Base-by-base conservation (phyloP, 441 rosid genomes). In the Corymbia citriodora region DNA sequence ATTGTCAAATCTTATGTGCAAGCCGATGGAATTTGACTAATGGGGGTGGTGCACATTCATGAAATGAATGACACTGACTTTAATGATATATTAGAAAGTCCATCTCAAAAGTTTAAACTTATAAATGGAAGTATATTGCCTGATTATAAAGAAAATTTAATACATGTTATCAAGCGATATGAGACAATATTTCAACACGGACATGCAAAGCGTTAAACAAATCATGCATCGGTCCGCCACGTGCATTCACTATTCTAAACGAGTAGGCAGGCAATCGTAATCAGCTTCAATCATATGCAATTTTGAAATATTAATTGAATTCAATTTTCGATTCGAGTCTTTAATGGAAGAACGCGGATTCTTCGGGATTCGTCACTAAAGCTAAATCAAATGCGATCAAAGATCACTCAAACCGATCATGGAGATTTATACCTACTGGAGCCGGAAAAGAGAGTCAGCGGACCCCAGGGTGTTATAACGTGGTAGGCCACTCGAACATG, bases 121-220 rank as follows among this genome's bases (percentile, higher is more conserved):
- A 40, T 57, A 57, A 4, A 10, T 2, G 25, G 23, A 13, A 13
- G 10, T 2, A 1, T 29, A 57, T 57, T 13, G 10, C 0, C 23
- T 4, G 1, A 25, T 21, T 57, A 59, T 0, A 59, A 59, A 10
- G 1, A 59, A 25, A 3, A 25, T 25, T 25, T 59, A 59, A 59
- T 10, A 59, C 0, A 0, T 25, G 25, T 59, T 25, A 25, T 59
- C 3, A 0, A 59, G 14, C 0, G 0, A 59, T 25, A 1, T 4
- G 11, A 0, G n/a, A 25, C 3, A 17, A 59, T 10, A 59, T 7
- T 59, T 59, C n/a, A 59, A 10, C 1, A 25, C 4, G 1, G 10
- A 33, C 15, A 19, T 33, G 81, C 48, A 33, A 33, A 70, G 11
- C 8, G 9, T 17, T 17, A 70, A 33, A 33, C 5, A 25, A 72